Conservation (phyloP, 1,139 yeast species). For the Saccharomyces hybrid region DNA sequence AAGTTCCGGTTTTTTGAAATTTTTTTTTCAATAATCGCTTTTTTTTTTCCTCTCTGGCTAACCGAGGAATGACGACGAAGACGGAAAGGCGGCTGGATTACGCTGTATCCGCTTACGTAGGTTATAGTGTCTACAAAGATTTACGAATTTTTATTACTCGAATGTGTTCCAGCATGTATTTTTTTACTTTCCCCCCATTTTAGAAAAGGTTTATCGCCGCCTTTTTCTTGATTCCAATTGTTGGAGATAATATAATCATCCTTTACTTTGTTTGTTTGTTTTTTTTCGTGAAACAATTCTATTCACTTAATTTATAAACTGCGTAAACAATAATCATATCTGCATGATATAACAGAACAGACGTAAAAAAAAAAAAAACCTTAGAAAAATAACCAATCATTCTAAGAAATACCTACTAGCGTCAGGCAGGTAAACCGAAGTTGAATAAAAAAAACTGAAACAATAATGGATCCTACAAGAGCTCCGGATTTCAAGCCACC, state of each 20-base stretch:
- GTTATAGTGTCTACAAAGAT: not conserved
- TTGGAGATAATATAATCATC: not conserved
- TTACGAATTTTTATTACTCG: not conserved
- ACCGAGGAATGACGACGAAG: not conserved
- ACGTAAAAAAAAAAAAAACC: not conserved
- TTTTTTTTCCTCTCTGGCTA: not conserved
- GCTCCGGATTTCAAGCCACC: slow-evolving; percentile 76
- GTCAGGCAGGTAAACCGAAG: not conserved
- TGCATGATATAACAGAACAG: not conserved
- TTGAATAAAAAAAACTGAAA: not conserved
- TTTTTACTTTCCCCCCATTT: not conserved
- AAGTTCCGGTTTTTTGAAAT: not conserved
- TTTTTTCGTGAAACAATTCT: not conserved
- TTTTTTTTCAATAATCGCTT: not conserved
- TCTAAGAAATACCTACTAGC: not conserved
- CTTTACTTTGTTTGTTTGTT: not conserved
- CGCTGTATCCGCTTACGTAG: slow-evolving; percentile 1
- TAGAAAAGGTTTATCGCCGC: not conserved
- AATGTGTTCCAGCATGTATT: not conserved
- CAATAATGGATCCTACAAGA: slow-evolving; percentile 68
- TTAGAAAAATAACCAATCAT: not conserved
- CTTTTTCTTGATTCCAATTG: not conserved
- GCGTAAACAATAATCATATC: not conserved
- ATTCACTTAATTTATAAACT: not conserved
- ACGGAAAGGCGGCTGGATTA: not conserved